Percentiles rank a stretch among this genome's conserved stretches.
Conservation (phyloP, 768 basidiomycete species). For the Rhodotorula diobovata region DNA sequence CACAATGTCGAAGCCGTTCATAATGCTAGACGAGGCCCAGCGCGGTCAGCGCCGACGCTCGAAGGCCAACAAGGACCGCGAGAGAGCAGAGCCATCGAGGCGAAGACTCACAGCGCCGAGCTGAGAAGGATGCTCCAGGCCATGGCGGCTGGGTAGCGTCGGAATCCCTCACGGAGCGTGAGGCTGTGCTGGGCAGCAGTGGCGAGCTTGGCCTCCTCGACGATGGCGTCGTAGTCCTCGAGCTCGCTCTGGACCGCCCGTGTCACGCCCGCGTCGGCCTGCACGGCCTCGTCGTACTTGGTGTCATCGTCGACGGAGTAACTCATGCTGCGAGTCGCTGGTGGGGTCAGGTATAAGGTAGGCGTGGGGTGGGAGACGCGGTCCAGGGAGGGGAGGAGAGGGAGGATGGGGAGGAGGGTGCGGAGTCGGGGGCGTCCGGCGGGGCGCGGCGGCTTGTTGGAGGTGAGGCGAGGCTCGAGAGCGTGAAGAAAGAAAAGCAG, state of each 20-base stretch:
- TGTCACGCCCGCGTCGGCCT: constrained; percentile 2
- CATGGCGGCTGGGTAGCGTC: constrained; percentile 48
- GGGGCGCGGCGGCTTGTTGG: too few relatives aligned
- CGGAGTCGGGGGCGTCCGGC: too few relatives aligned
- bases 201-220: constrained; percentile 45
- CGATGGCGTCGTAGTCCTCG: constrained; percentile 20
- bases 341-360: too few relatives aligned
- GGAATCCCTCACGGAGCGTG: constrained; percentile 46
- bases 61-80: neutral
- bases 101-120: neutral
- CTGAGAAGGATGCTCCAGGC: constrained; percentile 46
- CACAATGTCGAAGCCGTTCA: constrained; percentile 9
- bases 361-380: too few relatives aligned
- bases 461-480: neutral
- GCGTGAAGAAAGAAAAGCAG: neutral
- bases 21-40: neutral
- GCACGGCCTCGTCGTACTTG: neutral
- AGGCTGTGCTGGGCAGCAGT: constrained; percentile 46
- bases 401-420: too few relatives aligned
- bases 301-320: too few relatives aligned
- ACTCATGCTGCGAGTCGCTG: too few relatives aligned
- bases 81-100: too few relatives aligned
- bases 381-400: too few relatives aligned
- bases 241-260: constrained; percentile 37
- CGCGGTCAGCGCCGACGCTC: too few relatives aligned